Evolutionary conservation across 257 asterid species (phyloP).

Genomic region (Paulownia fortunei): DNA sequence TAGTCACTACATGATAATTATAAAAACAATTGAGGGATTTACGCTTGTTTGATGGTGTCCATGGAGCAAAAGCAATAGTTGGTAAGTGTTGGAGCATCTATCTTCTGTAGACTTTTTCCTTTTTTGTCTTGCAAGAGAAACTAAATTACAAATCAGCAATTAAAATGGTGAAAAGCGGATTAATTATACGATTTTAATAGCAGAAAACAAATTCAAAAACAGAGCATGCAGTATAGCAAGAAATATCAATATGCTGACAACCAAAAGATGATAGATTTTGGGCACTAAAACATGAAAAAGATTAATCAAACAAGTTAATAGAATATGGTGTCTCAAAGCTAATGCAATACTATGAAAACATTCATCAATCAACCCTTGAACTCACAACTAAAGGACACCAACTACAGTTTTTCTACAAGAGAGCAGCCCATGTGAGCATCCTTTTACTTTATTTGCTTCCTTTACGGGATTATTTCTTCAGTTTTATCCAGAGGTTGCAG

Average conservation of each 20-base stretch:
- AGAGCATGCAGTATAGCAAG: slow-evolving; percentile 1
- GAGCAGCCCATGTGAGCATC: not conserved
- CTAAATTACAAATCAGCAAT: not conserved
- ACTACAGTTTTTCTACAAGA: not conserved
- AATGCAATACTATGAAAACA: not conserved
- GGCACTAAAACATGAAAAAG: not conserved
- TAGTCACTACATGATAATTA: not conserved
- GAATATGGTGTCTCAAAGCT: not conserved
- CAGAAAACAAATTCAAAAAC: slow-evolving; percentile 1
- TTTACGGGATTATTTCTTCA: not conserved
- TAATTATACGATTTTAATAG: not conserved
- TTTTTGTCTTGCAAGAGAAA: slow-evolving; percentile 7
- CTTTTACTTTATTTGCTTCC: not conserved
- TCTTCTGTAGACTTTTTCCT: not conserved
- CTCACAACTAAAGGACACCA: not conserved
- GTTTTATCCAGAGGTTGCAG: not conserved
- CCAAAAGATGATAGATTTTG: not conserved
- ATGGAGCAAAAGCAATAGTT: slow-evolving; percentile 38
- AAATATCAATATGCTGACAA: not conserved
- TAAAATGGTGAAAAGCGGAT: not conserved
- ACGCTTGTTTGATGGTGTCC: slow-evolving; percentile 43
- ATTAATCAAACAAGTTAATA: not conserved
- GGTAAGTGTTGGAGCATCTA: slow-evolving; percentile 50
- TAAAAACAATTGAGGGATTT: not conserved
- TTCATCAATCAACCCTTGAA: not conserved